Evolutionary conservation across 768 basidiomycete genomes (phyloP), one percentile per base, ranked within the genome.

Genomic region (Boletus reticulatus): DNA sequence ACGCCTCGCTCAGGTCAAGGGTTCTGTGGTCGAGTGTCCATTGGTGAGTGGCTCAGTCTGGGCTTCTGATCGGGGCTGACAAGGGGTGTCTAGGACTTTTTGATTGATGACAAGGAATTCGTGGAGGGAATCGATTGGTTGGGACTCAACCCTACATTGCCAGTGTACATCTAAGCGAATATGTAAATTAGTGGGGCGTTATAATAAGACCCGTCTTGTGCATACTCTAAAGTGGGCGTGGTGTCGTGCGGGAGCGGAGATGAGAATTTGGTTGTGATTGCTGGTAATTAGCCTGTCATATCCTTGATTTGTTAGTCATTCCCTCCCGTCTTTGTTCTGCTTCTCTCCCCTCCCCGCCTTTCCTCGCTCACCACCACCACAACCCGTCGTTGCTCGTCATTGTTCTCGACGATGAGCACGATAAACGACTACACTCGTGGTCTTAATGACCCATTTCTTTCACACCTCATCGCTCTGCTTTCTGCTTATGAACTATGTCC

Each of bases 51-150:
- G 59, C 53, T 22, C 24, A 43, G 43, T 41, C 12, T 53, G 3
- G 19, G 32, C 34, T 13, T 55, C 51, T 37, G 42, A 45, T 44
- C 8, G n/a, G 43, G 48, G 32, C 63, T 58, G 34, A 55, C 52
- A 37, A 37, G 52, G 32, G 50, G 43, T 48, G 12, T 48, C 20
- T 62, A 91, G 89, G 87, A 93, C 69, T 94, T 94, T 80, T 75
- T 94, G 47, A 89, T 90, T 47, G 90, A 92, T 56, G 82, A 92
- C 58, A 84, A 83, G 61, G 83, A 82, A 2, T 83, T 93, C 46
- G 82, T 84, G 12, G 79, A 79, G 56, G 87, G 86, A 0, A 75
- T 84, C 1, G 86, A 89, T 52, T 93, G 91, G 91, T 75, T 67
- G 17, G 85, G 81, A 6, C 72, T 91, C 37, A 87, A 91, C 71